Percentiles rank a stretch among this genome's conserved stretches.
Evolutionary conservation across 805 yeast genomes (phyloP).

Genomic region (Isabelozyma rhagii): DNA sequence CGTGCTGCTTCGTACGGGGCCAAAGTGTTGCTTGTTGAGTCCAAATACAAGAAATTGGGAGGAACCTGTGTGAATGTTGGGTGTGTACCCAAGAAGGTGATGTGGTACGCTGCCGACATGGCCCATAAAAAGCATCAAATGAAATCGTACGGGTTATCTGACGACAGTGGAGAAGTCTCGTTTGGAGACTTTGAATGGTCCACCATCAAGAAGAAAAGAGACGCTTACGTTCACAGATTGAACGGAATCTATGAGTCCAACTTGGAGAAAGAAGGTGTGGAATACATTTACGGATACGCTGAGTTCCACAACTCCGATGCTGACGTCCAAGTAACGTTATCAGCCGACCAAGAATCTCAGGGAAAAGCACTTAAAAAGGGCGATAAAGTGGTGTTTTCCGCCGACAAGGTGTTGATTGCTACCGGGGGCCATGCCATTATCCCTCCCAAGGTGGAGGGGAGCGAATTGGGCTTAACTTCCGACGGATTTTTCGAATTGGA

Average conservation of each 20-base stretch:
- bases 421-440: constrained; percentile 86
- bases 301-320: constrained; percentile 61
- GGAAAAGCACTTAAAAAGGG: constrained; percentile 36
- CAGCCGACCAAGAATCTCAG: constrained; percentile 37
- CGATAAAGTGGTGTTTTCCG: constrained; percentile 63
- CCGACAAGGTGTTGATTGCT: constrained; percentile 82
- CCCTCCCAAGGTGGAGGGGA: constrained; percentile 73
- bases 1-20: constrained; percentile 95
- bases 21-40: constrained; percentile 78
- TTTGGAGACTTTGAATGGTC: constrained; percentile 73
- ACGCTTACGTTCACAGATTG: constrained; percentile 81
- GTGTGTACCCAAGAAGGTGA: constrained; percentile 97
- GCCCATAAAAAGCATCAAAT: constrained; percentile 77
- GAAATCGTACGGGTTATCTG: constrained; percentile 75
- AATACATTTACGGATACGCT: constrained; percentile 83
- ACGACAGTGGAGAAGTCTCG: constrained; percentile 48
- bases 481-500: constrained; percentile 87
- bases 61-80: constrained; percentile 99
- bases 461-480: constrained; percentile 78
- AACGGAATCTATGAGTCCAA: constrained; percentile 93
- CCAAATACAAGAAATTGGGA: constrained; percentile 66
- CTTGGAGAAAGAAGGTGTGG: constrained; percentile 84
- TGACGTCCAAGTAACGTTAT: constrained; percentile 68
- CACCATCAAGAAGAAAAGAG: constrained; percentile 79
- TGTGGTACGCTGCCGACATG: constrained; percentile 96